Percentiles rank a stretch among this genome's conserved stretches.
Conservation (phyloP, 208 protist genomes). For the Wallacemonas collosoma region DNA sequence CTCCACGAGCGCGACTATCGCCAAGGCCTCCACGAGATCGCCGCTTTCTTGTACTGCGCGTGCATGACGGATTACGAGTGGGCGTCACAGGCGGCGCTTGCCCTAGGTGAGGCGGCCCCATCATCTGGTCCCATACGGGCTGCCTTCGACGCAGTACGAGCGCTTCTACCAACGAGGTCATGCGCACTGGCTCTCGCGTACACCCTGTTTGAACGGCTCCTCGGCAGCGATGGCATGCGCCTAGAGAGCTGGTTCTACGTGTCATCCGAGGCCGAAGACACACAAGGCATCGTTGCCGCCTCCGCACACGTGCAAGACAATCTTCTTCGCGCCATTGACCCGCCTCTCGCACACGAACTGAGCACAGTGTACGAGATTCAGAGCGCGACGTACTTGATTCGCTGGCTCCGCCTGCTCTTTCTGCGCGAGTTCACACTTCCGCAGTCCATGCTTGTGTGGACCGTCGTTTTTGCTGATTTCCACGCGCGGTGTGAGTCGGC, state of each 20-base stretch:
- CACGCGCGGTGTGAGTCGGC: slow-evolving; percentile 17
- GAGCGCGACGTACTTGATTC: slow-evolving; percentile 77
- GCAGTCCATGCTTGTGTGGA: slow-evolving; percentile 73
- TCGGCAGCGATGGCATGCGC: neutral
- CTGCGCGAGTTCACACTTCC: slow-evolving; percentile 82
- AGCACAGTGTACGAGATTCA: slow-evolving; percentile 72
- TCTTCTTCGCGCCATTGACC: slow-evolving; percentile 57
- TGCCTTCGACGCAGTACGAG: neutral
- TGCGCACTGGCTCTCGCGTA: slow-evolving; percentile 26
- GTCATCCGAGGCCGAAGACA: neutral
- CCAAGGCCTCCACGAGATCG: slow-evolving; percentile 93
- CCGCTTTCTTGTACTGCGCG: slow-evolving; percentile 78
- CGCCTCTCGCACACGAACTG: slow-evolving; percentile 56
- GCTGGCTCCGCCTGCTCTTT: slow-evolving; percentile 90
- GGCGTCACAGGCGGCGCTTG: neutral
- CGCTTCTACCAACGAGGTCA: slow-evolving; percentile 6
- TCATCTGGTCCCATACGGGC: neutral
- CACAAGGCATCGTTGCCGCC: slow-evolving; percentile 44
- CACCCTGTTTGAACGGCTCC: slow-evolving; percentile 25
- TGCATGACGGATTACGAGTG: slow-evolving; percentile 2
- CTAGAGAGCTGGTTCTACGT: slow-evolving; percentile 13
- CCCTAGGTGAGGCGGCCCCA: no score
- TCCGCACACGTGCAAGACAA: slow-evolving; percentile 56
- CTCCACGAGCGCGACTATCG: slow-evolving; percentile 61
- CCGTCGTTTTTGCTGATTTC: slow-evolving; percentile 73